Conservation (phyloP, 2,329 filamentous ascomycete genomes). For the Penicillium sp. region DNA sequence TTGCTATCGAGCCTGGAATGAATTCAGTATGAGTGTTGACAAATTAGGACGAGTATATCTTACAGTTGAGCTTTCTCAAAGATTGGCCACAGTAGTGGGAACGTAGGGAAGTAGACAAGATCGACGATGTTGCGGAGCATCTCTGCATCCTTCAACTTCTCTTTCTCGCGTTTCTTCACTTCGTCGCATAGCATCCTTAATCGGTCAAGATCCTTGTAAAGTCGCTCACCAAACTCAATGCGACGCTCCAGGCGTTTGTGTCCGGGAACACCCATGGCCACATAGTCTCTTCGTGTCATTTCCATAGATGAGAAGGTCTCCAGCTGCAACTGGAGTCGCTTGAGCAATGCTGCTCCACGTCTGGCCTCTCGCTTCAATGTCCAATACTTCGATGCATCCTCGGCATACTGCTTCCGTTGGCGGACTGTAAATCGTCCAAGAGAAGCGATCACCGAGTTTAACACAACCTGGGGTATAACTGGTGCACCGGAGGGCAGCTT, state of each 20-base stretch:
- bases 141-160: slow-evolving; percentile 74
- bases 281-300: slow-evolving; percentile 89
- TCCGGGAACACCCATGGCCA: slow-evolving; percentile 86
- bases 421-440: slow-evolving; percentile 78
- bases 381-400: slow-evolving; percentile 96
- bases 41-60: slow-evolving; percentile 43
- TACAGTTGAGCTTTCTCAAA: slow-evolving; percentile 78
- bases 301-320: slow-evolving; percentile 98
- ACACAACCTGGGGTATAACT: slow-evolving; percentile 85
- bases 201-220: slow-evolving; percentile 66
- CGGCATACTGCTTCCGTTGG: slow-evolving; percentile 87
- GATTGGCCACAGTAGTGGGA: slow-evolving; percentile 71
- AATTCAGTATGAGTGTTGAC: slow-evolving; percentile 15
- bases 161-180: slow-evolving; percentile 70
- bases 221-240: slow-evolving; percentile 78
- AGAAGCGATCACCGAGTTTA: slow-evolving; percentile 79
- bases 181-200: slow-evolving; percentile 68
- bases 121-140: slow-evolving; percentile 78
- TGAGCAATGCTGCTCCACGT: slow-evolving; percentile 84
- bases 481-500: slow-evolving; percentile 91
- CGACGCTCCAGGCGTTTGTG: slow-evolving; percentile 73
- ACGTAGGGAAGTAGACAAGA: slow-evolving; percentile 86
- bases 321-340: slow-evolving; percentile 89
- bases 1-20: slow-evolving; percentile 49
- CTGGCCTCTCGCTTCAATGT: slow-evolving; percentile 92